These are phyloP conservation scores for Saccharomyces uvarum DNA, from an alignment of 1,139 yeast species.

Conservation along the genomic window DNA sequence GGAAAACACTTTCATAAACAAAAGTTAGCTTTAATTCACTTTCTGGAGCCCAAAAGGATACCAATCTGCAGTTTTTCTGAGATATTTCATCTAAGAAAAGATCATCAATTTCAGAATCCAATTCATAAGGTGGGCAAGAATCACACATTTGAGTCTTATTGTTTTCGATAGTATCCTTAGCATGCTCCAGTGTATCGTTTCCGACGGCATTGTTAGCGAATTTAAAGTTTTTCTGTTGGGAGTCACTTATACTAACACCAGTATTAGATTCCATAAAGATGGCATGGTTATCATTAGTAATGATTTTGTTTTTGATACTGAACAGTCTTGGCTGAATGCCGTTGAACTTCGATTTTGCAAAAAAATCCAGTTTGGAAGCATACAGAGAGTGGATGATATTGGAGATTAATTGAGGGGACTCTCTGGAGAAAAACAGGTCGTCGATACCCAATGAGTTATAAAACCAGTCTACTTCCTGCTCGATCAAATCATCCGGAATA, in stretches of 20 bases:
- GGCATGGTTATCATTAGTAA: conserved; percentile 65
- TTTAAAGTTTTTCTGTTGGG: neutral
- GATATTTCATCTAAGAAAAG: conserved; percentile 51
- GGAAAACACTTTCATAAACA: conserved; percentile 71
- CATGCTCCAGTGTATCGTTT: conserved; percentile 2
- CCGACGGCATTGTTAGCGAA: neutral
- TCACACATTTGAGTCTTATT: neutral
- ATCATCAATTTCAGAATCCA: conserved; percentile 71
- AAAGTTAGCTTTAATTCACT: conserved; percentile 74
- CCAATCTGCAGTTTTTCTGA: conserved; percentile 56
- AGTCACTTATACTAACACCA: conserved; percentile 2
- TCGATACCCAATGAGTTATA: conserved; percentile 84
- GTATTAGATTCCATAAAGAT: conserved; percentile 70
- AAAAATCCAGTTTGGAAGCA: conserved; percentile 89
- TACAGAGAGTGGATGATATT: conserved; percentile 78
- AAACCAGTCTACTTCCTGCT: conserved; percentile 83
- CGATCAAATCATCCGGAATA: conserved; percentile 81
- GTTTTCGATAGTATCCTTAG: neutral
- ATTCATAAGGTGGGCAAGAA: conserved; percentile 33
- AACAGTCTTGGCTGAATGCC: conserved; percentile 24
- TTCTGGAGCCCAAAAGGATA: conserved; percentile 65
- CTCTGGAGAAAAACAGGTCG: conserved; percentile 85
- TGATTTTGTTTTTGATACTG: conserved; percentile 25
- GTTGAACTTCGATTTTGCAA: conserved; percentile 44
- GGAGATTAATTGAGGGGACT: conserved; percentile 69